Evolutionary conservation across 2,329 filamentous ascomycete genomes (phyloP), one percentile per base, ranked within the genome.

Genomic region (Tolypocladium endophyticum): DNA sequence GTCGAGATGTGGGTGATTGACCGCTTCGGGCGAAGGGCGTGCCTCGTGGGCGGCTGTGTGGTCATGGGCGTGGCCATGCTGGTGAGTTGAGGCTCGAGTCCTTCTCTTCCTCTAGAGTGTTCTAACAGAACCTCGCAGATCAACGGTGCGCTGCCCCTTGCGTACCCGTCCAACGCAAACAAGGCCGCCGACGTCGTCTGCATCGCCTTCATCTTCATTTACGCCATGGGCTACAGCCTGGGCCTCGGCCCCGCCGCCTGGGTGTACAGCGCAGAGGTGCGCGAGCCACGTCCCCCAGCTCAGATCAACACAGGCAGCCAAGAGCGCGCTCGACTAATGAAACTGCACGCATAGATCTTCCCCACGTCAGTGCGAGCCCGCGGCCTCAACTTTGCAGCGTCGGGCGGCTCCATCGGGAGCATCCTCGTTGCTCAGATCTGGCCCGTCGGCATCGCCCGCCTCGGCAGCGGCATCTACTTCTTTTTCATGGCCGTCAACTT

Each of bases 1-100:
- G 66, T 83, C 4, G 82, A 83, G 61, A 83, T 84, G 77, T 71
- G 82, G 60, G 70, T 84, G 14, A 83, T 85, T 57, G 82, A 85
- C 64, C 73, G 71, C 3, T 72, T 79, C 39, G 82, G 82, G 0
- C 72, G 82, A 28, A 73, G 77, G 54, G 64, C 73, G 12, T 83
- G 80, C 0, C 69, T 85, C 16, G 72, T 78, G 0, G 71, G 73
- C 3, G 82, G 82, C 0, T 79, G 78, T 28, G 63, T 73, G 2
- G 74, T 83, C 18, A 85, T 85, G 82, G 76, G 76, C 0, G 61
- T 81, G 18, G 76, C 78, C 3, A 75, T 84, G 73, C 65, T 84
- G 62, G 45, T 50, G 11, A 16, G 25, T 7, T 4, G 41, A 45
- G 43, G 6, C 18, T 41, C 20, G 20, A 9, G 7, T 16, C 9